Base-by-base conservation (phyloP, 2,329 filamentous ascomycete genomes). In the Aspergillus chevalieri region DNA sequence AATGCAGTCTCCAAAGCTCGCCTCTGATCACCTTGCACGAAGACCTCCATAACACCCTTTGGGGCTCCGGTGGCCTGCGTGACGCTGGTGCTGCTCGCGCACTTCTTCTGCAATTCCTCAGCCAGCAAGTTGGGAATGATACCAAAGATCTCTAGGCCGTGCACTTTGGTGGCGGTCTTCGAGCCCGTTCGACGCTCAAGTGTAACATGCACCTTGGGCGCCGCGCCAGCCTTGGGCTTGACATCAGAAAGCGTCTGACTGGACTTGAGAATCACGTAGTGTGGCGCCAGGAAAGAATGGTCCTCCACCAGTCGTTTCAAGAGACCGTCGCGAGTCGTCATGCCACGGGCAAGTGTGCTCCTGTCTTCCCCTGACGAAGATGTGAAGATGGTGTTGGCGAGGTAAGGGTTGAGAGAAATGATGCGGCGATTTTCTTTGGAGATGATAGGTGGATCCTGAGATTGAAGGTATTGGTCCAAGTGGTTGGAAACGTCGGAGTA, bases 1-100 rank as follows among this genome's bases (percentile, higher is more conserved):
- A 87, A 64, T 24, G 81, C 80, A 57, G 78, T 80, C 43, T 82
- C 70, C 15, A 86, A 73, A 14, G 78, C 78, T 52, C 80, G 78
- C 49, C 77, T 78, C 68, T 86, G 83, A 52, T 83, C 82, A 1
- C 84, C 84, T 59, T 87, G 84, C 3, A 86, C 76, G 68, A 85
- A 74, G 17, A 87, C 78, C 63, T 86, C 84, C 78, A 85, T 79
- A 2, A 84, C 71, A 0, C 81, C 81, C 57, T 78, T 79, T 57
- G 82, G 80, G 7, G 82, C 82, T 3, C 83, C 83, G 43, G 76
- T 75, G 28, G 83, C 69, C 56, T 82, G 79, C 30, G 80, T 76
- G 1, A 86, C 80, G 52, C 80, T 84, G 10, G 83, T 84, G 50
- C 78, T 82, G n/a, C 84, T 82, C 2, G 84, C 84, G 61, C 84